Conservation (phyloP, 2,329 filamentous ascomycete genomes). For the Phialophora expanda region DNA sequence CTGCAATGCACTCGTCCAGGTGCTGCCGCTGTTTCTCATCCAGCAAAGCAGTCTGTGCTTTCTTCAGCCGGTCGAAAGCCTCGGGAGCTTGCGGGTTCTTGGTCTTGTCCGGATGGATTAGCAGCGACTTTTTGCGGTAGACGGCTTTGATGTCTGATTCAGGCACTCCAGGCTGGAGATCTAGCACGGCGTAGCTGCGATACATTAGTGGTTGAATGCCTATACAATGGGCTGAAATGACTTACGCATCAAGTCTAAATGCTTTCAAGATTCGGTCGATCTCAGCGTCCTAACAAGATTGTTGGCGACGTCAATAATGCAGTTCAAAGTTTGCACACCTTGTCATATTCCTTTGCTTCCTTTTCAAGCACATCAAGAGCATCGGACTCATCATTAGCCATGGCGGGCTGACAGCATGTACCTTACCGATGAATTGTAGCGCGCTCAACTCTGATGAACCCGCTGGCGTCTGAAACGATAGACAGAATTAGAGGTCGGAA, state of each 20-base stretch:
- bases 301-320: constrained; percentile 30
- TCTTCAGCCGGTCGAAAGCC: constrained; percentile 94
- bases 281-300: constrained; percentile 74
- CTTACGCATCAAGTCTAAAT: constrained; percentile 77
- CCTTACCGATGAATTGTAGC: constrained; percentile 36
- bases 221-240: constrained; percentile 26
- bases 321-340: constrained; percentile 59
- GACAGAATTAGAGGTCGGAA: not conserved
- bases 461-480: not conserved
- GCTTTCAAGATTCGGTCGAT: constrained; percentile 92
- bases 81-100: constrained; percentile 88
- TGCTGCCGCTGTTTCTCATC: constrained; percentile 88
- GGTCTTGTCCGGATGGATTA: constrained; percentile 99
- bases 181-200: constrained; percentile 83
- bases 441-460: constrained; percentile 5
- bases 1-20: constrained; percentile 93
- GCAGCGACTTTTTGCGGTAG: constrained; percentile 97
- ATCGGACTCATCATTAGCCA: constrained; percentile 70
- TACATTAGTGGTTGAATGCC: constrained; percentile 23
- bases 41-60: constrained; percentile 87
- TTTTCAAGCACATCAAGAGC: constrained; percentile 80
- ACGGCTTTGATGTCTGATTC: constrained; percentile 93
- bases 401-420: constrained; percentile 41
- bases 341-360: constrained; percentile 88
- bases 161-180: constrained; percentile 91